Evolutionary conservation across 345 rosid genomes (phyloP).

Genomic region (Geranium rotundifolium): DNA sequence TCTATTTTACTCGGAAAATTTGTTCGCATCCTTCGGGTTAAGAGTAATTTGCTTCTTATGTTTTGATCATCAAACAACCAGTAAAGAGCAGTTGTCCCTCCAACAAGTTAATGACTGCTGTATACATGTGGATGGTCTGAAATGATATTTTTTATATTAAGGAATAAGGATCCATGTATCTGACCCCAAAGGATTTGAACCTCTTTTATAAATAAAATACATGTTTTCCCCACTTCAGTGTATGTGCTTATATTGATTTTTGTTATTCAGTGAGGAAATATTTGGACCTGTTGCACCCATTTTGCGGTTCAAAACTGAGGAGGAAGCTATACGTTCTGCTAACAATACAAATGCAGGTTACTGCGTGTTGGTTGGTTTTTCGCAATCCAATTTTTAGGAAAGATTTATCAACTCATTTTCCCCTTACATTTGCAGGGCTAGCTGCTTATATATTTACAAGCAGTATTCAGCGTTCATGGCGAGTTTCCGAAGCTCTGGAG

Average conservation of each 20-base stretch:
- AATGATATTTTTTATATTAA: too few species aligned
- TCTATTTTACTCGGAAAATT: too few species aligned
- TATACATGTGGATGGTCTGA: neutral
- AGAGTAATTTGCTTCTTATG: too few species aligned
- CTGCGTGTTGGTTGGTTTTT: neutral
- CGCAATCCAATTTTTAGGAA: neutral
- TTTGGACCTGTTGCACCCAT: slow-evolving; percentile 98
- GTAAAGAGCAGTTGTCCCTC: neutral
- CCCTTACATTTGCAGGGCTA: slow-evolving; percentile 45
- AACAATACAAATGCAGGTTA: slow-evolving; percentile 83
- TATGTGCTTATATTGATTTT: neutral
- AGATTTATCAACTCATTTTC: slow-evolving; percentile 3
- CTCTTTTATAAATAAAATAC: neutral
- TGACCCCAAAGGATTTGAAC: neutral
- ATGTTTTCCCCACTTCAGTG: neutral
- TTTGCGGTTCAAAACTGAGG: slow-evolving; percentile 72
- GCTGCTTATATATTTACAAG: slow-evolving; percentile 90
- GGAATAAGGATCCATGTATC: neutral
- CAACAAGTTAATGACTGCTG: neutral
- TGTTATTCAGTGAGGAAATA: slow-evolving; percentile 62
- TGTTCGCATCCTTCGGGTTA: too few species aligned
- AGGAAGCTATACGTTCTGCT: slow-evolving; percentile 70
- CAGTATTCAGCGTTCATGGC: slow-evolving; percentile 79
- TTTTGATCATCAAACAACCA: too few species aligned
- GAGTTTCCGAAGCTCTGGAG: slow-evolving; percentile 87